Percentiles rank a stretch among this genome's conserved stretches.
phyloP scores from a whole-genome alignment of 352 stramenopile species.

The Plasmopara halstedii region DNA sequence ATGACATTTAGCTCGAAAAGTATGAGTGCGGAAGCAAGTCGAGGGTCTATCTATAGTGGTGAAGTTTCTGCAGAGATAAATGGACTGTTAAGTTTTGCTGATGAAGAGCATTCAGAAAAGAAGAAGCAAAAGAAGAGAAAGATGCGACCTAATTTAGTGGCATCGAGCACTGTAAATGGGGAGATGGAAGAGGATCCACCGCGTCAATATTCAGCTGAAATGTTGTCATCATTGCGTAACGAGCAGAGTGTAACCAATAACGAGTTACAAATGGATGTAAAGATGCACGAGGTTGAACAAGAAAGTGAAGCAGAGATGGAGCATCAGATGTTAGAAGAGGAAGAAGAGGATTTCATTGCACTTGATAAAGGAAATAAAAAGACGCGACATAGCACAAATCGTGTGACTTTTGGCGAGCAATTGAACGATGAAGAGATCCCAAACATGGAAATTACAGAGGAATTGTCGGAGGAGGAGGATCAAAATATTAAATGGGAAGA shows the following conservation, averaged over 20 bases:
- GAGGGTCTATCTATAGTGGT: background rate
- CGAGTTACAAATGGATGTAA: constrained; percentile 21
- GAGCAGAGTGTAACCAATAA: constrained; percentile 63
- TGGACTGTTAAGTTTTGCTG: constrained; percentile 49
- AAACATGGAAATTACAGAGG: constrained; percentile 42
- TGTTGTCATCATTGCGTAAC: constrained; percentile 43
- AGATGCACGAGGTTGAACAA: constrained; percentile 19
- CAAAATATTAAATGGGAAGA: constrained; percentile 61
- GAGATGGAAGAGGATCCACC: constrained; percentile 14
- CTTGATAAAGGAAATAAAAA: constrained; percentile 42
- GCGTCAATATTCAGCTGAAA: constrained; percentile 45
- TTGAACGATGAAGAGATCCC: constrained; percentile 13
- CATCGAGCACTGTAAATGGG: constrained; percentile 14
- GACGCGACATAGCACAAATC: constrained; percentile 32
- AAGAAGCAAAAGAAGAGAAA: constrained; percentile 30
- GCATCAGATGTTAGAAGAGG: constrained; percentile 3
- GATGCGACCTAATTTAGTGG: constrained; percentile 58
- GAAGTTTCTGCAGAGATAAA: background rate
- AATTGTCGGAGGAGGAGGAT: constrained; percentile 27
- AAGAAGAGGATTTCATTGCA: constrained; percentile 61
- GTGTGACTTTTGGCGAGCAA: constrained; percentile 59
- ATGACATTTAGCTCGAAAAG: constrained; percentile 42
- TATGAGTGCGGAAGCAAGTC: background rate
- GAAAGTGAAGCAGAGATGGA: constrained; percentile 9
- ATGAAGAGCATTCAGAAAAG: constrained; percentile 14